Base-by-base conservation (phyloP, 257 asterid genomes). In the Solanum chiquidenum region DNA sequence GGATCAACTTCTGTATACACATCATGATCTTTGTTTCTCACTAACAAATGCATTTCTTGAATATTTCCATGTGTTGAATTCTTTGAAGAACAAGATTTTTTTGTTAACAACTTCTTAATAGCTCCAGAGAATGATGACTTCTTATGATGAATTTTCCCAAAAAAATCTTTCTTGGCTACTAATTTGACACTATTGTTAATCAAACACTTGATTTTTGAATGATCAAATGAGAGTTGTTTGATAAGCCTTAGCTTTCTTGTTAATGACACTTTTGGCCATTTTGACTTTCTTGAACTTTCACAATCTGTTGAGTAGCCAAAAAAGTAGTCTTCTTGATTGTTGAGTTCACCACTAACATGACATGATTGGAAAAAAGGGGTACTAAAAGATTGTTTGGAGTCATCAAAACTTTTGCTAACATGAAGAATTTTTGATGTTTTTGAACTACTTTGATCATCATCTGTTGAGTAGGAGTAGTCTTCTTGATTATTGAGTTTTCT, bases 61-160 rank as follows among this genome's bases (percentile, higher is more conserved):
- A 76, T 90, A 42, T 64, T 89, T 79, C 92, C 91, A 87, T 89
- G 69, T 60, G 69, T 90, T 13, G 87, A 77, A 84, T 87, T 88
- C 5, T 73, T 73, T 74, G 88, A 86, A 29, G 94, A 91, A 25
- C 88, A 88, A 75, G 91, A 49, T 88, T 88, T 91, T 20, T 93
- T 5, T 80, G 91, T 90, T 10, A 96, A 91, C 8, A 92, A 85
- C 79, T 93, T 86, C 69, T 92, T 96, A 83, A 94, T 90, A 18
- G 97, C 95, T 37, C 93, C 98, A 2, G 99, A 95, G 86, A 95
- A 95, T 58, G 98, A 95, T 49, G 99, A 96, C 87, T 98, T 93
- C 90, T 97, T 83, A 66, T 84, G 88, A 37, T 86, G 92, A 85
- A 94, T 93, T 86, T 92, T 94, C 83, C 93, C 98, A 52, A 93